These are phyloP conservation scores for Geotrichum europaeum DNA, from an alignment of 1,139 yeast genomes.

Conservation along the genomic window DNA sequence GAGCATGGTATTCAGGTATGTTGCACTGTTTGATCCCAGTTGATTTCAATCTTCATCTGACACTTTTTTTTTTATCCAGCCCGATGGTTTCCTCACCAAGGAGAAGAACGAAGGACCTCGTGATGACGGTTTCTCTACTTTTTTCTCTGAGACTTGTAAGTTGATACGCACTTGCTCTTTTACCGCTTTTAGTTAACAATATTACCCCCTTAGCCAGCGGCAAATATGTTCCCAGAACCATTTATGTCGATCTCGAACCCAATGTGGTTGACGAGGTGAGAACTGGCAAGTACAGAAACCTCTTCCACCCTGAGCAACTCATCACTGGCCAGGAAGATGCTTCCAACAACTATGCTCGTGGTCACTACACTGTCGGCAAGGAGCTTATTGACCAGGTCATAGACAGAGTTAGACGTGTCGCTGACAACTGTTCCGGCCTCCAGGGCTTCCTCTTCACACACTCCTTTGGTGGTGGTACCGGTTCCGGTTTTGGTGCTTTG, in stretches of 20 bases:
- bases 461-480: slow-evolving; percentile 99
- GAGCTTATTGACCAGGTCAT: slow-evolving; percentile 89
- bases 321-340: slow-evolving; percentile 98
- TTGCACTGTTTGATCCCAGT: neutral
- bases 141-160: slow-evolving; percentile 80
- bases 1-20: slow-evolving; percentile 81
- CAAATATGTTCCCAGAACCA: slow-evolving; percentile 95
- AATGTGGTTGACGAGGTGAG: slow-evolving; percentile 97
- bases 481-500: slow-evolving; percentile 95
- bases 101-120: slow-evolving; percentile 64
- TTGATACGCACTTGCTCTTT: no score
- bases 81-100: slow-evolving; percentile 41
- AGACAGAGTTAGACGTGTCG: slow-evolving; percentile 93
- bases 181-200: no score
- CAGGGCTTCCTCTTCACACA: slow-evolving; percentile 97
- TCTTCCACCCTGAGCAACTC: slow-evolving; percentile 96
- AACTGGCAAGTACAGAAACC: slow-evolving; percentile 83
- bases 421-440: slow-evolving; percentile 96
- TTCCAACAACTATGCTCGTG: slow-evolving; percentile 98
- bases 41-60: no score
- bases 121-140: slow-evolving; percentile 92
- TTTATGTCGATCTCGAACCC: slow-evolving; percentile 96
- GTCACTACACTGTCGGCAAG: slow-evolving; percentile 97
- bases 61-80: slow-evolving; percentile 22
- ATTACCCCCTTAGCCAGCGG: slow-evolving; percentile 43